These are phyloP conservation scores for Trichosporon faecale DNA, from an alignment of 1,284 basidiomycete species.

Conservation along the genomic window DNA sequence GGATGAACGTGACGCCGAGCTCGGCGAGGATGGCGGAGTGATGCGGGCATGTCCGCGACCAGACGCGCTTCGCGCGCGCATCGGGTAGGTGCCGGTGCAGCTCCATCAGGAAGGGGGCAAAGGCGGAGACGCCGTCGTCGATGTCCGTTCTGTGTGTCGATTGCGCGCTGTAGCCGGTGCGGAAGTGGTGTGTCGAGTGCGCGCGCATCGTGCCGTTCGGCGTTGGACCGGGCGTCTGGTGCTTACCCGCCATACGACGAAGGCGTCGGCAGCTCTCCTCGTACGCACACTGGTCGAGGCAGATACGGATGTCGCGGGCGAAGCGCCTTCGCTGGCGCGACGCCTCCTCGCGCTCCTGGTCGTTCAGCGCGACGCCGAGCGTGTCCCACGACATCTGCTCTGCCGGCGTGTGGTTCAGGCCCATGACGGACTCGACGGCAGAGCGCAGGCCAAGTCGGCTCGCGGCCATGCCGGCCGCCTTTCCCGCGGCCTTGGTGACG, in stretches of 20 bases:
- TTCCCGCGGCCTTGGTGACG: constrained; percentile 35
- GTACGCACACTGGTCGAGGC: constrained; percentile 40
- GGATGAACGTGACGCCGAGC: constrained; percentile 40
- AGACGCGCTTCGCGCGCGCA: constrained; percentile 40
- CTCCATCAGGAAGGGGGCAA: constrained; percentile 44
- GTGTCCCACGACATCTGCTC: constrained; percentile 19
- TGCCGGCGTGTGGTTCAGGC: constrained; percentile 33
- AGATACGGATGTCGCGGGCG: constrained; percentile 41
- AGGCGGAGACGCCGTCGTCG: constrained; percentile 34
- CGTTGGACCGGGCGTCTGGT: background rate
- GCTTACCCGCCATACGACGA: constrained; percentile 16
- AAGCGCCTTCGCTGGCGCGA: constrained; percentile 42
- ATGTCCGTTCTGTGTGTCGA: background rate
- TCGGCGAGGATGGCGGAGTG: constrained; percentile 46
- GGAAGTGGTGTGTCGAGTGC: constrained; percentile 12
- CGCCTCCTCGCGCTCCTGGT: constrained; percentile 41
- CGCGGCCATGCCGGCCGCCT: constrained; percentile 29
- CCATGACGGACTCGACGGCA: constrained; percentile 42
- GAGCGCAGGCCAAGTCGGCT: constrained; percentile 39
- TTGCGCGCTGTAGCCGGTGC: background rate
- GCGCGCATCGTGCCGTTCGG: background rate
- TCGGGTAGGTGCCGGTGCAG: constrained; percentile 42
- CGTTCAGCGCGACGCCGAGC: constrained; percentile 27
- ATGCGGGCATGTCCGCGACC: constrained; percentile 47
- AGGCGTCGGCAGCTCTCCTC: constrained; percentile 41